phyloP scores from a whole-genome alignment of 192 early-diverging fungal species.

The Umbelopsis isabellina region DNA sequence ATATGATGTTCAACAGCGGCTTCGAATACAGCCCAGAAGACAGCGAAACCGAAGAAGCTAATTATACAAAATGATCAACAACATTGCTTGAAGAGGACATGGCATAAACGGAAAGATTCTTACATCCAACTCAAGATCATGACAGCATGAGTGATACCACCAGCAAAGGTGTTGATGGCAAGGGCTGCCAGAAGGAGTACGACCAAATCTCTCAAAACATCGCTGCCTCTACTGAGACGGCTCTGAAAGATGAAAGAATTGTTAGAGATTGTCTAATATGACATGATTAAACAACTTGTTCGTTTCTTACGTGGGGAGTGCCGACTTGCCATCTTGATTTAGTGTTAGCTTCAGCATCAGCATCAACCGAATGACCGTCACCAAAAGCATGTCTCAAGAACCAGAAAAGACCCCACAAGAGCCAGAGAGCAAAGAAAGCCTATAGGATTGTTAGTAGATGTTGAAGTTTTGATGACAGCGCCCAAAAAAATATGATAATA shows the following conservation, averaged over 20 bases:
- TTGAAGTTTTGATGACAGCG: not conserved
- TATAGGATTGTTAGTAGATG: not conserved
- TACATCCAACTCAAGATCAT: conserved; percentile 48
- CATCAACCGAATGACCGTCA: not conserved
- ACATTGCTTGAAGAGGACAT: no score
- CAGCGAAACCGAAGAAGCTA: conserved; percentile 24
- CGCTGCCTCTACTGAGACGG: conserved; percentile 31
- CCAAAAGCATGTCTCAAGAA: conserved; percentile 33
- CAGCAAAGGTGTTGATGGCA: conserved; percentile 39
- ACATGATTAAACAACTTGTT: not conserved
- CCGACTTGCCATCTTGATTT: conserved; percentile 16
- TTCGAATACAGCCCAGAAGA: conserved; percentile 24
- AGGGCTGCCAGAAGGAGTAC: conserved; percentile 38
- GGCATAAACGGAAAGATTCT: not conserved
- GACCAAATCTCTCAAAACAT: conserved; percentile 38
- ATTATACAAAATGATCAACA: not conserved
- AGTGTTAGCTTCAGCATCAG: not conserved
- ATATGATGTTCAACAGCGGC: conserved; percentile 21
- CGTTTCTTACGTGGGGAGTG: conserved; percentile 26
- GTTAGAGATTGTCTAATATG: not conserved
- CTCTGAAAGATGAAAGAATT: conserved; percentile 7
- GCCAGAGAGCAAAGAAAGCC: conserved; percentile 36
- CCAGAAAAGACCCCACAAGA: conserved; percentile 37
- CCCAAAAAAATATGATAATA: not conserved
- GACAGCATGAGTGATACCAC: conserved; percentile 35